phyloP scores from a whole-genome alignment of 257 asterid genomes.

The Parsonsia alboflavescens region DNA sequence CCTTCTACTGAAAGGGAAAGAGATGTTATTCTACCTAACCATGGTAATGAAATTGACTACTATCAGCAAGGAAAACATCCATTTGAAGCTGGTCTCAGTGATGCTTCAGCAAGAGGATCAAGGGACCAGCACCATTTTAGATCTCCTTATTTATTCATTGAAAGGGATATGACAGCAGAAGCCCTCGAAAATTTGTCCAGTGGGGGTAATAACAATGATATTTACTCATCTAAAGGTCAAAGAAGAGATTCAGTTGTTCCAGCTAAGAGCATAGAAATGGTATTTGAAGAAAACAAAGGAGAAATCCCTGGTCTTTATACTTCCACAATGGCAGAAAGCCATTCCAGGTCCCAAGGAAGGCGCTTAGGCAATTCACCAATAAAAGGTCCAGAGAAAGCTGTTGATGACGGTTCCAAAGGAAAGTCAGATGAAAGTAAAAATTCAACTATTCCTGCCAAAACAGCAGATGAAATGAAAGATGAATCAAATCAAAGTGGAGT shows the following conservation, averaged over 20 bases:
- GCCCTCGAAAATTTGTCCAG: background rate
- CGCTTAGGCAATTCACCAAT: background rate
- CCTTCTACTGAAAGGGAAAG: slow-evolving; percentile 1
- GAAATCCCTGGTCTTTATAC: slow-evolving; percentile 8
- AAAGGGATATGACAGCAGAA: slow-evolving; percentile 8
- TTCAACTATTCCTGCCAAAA: background rate
- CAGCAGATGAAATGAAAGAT: background rate
- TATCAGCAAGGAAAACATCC: background rate
- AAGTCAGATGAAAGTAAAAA: slow-evolving; percentile 2
- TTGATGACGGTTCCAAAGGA: background rate
- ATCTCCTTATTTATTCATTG: slow-evolving; percentile 5
- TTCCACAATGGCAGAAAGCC: background rate
- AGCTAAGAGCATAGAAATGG: background rate
- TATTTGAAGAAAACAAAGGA: slow-evolving; percentile 12
- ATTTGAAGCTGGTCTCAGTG: slow-evolving; percentile 2
- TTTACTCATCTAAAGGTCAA: slow-evolving; percentile 3
- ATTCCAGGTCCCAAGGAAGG: background rate
- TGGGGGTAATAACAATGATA: background rate
- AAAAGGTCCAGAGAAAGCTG: background rate
- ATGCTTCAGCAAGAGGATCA: background rate
- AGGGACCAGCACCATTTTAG: background rate
- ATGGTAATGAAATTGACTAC: slow-evolving; percentile 1
- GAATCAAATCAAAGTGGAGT: slow-evolving; percentile 10
- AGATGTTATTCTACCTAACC: slow-evolving; percentile 6
- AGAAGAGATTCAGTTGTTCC: slow-evolving; percentile 9